phyloP scores from a whole-genome alignment of 305 asterid species.

The Solanum aculeatissimum region DNA sequence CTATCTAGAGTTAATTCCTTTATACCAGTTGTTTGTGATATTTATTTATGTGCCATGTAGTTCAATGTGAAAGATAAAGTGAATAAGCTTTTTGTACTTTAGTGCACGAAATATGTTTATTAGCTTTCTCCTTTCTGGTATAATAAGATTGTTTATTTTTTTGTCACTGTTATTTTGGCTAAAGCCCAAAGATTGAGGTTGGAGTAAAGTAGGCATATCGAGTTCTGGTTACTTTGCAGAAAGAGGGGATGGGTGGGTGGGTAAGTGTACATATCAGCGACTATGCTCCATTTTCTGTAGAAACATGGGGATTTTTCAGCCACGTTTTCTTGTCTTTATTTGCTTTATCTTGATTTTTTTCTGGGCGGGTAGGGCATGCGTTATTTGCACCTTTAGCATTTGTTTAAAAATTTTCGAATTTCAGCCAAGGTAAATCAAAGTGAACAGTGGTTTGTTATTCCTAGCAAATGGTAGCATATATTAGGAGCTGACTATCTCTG shows the following conservation, averaged over 20 bases:
- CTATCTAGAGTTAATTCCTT: not conserved
- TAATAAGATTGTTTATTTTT: not conserved
- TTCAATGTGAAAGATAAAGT: not conserved
- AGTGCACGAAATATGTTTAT: not conserved
- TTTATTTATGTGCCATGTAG: not conserved
- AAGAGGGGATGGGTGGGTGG: not conserved
- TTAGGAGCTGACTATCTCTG: not conserved
- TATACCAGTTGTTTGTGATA: not conserved
- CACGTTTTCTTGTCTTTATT: not conserved
- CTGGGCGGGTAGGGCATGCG: not conserved
- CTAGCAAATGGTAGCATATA: not conserved
- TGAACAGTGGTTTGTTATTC: not conserved
- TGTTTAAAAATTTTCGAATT: not conserved
- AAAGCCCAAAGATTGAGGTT: not conserved
- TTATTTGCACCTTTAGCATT: not conserved
- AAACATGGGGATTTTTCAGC: not conserved
- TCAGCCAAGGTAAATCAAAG: not conserved
- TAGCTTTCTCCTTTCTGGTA: not conserved
- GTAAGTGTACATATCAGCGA: not conserved
- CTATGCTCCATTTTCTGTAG: not conserved
- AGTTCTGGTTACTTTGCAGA: not conserved
- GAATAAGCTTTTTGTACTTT: not conserved
- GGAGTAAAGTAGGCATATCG: not conserved
- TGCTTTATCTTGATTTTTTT: not conserved
- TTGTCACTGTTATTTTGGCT: not conserved